These are phyloP conservation scores for Phoma sp. DNA, from an alignment of 2,329 filamentous ascomycete species.

Conservation along the genomic window DNA sequence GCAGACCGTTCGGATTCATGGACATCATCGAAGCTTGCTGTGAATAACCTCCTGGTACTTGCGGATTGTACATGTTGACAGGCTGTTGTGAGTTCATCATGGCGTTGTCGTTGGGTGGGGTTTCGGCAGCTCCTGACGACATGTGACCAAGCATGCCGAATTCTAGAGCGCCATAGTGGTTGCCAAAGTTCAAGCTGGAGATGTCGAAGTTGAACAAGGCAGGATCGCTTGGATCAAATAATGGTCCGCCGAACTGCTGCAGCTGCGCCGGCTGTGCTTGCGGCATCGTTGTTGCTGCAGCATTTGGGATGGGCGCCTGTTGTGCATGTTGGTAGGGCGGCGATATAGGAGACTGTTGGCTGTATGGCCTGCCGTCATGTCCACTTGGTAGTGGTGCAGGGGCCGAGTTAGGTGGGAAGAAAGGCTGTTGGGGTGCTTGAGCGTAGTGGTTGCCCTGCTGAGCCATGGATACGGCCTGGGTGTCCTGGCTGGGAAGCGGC, in stretches of 20 bases:
- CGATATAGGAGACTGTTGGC: conserved; percentile 76
- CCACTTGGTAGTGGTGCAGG: conserved; percentile 52
- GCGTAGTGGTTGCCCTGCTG: conserved; percentile 55
- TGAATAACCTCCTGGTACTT: conserved; percentile 44
- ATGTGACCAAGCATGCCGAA: conserved; percentile 97
- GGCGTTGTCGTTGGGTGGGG: conserved; percentile 69
- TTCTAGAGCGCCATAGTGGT: conserved; percentile 93
- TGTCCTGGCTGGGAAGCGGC: conserved; percentile 37
- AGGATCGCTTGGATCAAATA: conserved; percentile 92
- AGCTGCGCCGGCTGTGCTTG: conserved; percentile 48
- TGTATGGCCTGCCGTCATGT: too few species aligned
- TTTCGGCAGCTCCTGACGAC: conserved; percentile 87
- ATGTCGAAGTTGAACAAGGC: conserved; percentile 96
- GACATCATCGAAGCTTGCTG: conserved; percentile 40
- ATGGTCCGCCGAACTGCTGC: conserved; percentile 60
- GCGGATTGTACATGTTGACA: conserved; percentile 49
- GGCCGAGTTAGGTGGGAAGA: conserved; percentile 51
- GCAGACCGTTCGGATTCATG: conserved; percentile 36
- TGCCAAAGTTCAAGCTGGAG: conserved; percentile 92
- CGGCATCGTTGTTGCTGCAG: conserved; percentile 56
- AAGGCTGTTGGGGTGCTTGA: conserved; percentile 44
- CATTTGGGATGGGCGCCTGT: conserved; percentile 54
- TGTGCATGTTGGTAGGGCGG: conserved; percentile 72
- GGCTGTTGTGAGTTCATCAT: conserved; percentile 45
- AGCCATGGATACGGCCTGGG: conserved; percentile 32